Percentiles rank a stretch among this genome's conserved stretches.
phyloP scores from a whole-genome alignment of 352 stramenopile species.

The Elongisporangium senticosum region DNA sequence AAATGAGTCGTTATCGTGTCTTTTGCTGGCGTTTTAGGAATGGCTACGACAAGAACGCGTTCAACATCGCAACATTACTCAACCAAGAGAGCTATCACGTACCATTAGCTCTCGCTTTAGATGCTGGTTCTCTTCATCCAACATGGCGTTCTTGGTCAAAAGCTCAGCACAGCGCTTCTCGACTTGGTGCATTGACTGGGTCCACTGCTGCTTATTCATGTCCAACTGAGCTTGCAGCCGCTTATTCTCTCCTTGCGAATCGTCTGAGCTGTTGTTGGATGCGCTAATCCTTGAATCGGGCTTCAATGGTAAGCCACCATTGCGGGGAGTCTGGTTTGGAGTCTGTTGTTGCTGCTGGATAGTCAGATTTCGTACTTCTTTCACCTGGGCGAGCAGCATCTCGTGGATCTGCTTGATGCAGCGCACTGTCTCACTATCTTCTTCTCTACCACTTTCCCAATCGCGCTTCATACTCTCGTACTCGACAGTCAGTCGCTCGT shows the following conservation, averaged over 20 bases:
- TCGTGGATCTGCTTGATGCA: slow-evolving; percentile 35
- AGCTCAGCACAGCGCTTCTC: slow-evolving; percentile 55
- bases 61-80: too few relatives aligned
- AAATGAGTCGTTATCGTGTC: too few relatives aligned
- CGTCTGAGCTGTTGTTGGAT: background rate
- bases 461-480: slow-evolving; percentile 5
- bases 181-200: slow-evolving; percentile 35
- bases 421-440: slow-evolving; percentile 4
- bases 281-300: too few relatives aligned
- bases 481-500: slow-evolving; percentile 5
- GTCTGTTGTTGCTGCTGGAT: slow-evolving; percentile 13
- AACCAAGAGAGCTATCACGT: too few relatives aligned
- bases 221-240: slow-evolving; percentile 32
- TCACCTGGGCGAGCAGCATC: slow-evolving; percentile 29
- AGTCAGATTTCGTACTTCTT: slow-evolving; percentile 30
- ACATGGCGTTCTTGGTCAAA: slow-evolving; percentile 69
- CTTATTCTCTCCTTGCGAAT: slow-evolving; percentile 19
- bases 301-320: too few relatives aligned
- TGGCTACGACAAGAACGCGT: too few relatives aligned
- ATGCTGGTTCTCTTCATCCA: slow-evolving; percentile 52
- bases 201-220: slow-evolving; percentile 36
- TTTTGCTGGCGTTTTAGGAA: too few relatives aligned
- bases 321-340: slow-evolving; percentile 2
- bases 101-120: slow-evolving; percentile 8
- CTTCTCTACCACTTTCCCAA: slow-evolving; percentile 7